Evolutionary conservation across 116 monocot genomes (phyloP).

Genomic region (Phalaenopsis hybrid): DNA sequence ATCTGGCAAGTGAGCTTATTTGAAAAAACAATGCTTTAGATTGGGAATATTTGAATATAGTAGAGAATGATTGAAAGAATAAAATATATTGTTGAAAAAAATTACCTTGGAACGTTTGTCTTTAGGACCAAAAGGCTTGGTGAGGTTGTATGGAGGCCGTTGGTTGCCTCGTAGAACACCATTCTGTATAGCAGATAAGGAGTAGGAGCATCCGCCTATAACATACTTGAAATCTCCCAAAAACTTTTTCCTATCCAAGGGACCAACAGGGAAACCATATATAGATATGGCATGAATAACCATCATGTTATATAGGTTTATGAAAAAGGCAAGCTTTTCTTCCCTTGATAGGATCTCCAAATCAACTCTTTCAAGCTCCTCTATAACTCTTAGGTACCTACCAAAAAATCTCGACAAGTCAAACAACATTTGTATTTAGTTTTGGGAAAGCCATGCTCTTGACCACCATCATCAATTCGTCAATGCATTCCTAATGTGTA

Average conservation of each 20-base stretch:
- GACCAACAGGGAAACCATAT: conserved; percentile 57
- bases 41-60: no score
- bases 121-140: conserved; percentile 73
- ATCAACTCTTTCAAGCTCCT: conserved; percentile 87
- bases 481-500: no score
- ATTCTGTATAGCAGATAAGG: conserved; percentile 86
- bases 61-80: no score
- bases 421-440: neutral
- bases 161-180: conserved; percentile 81
- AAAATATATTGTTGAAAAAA: neutral
- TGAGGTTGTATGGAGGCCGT: conserved; percentile 78
- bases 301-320: conserved; percentile 97
- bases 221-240: conserved; percentile 84
- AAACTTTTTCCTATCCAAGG: conserved; percentile 67
- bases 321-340: conserved; percentile 90
- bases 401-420: neutral
- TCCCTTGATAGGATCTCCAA: conserved; percentile 60
- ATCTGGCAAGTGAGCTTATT: no score
- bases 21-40: no score
- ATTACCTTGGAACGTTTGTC: conserved; percentile 70
- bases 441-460: no score
- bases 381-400: conserved; percentile 70
- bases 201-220: conserved; percentile 68
- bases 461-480: no score
- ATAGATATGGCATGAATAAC: conserved; percentile 70